These are phyloP conservation scores for Sisymbrium irio DNA, from an alignment of 345 rosid genomes.

Conservation along the genomic window DNA sequence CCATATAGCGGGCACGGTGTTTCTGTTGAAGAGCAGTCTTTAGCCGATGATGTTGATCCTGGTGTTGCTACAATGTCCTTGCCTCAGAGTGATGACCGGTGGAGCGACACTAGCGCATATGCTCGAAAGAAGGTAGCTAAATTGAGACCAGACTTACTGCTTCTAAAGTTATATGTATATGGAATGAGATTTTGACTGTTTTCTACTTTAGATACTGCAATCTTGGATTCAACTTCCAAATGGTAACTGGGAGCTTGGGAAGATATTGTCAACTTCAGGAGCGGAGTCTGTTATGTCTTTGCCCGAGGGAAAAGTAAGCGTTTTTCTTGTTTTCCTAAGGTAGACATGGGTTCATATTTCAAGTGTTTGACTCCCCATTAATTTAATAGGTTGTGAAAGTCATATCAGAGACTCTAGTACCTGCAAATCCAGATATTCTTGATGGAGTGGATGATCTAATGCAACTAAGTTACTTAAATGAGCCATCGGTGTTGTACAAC, in stretches of 20 bases:
- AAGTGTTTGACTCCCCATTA: conserved; percentile 14
- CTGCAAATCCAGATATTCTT: conserved; percentile 97
- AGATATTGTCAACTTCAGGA: conserved; percentile 65
- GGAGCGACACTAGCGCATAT: conserved; percentile 76
- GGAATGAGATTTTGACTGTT: conserved; percentile 25
- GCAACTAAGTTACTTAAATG: conserved; percentile 98
- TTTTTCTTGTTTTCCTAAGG: conserved; percentile 15
- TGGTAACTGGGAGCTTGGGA: conserved; percentile 90
- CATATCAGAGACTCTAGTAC: conserved; percentile 64
- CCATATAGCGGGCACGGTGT: conserved; percentile 55
- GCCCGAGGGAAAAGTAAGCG: conserved; percentile 77
- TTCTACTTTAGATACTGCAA: conserved; percentile 65
- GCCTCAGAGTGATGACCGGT: conserved; percentile 53
- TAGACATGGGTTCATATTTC: conserved; percentile 5
- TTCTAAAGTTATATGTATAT: background rate
- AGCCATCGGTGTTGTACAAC: conserved; percentile 91
- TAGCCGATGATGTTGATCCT: conserved; percentile 43
- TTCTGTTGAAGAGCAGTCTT: conserved; percentile 50
- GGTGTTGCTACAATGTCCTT: conserved; percentile 45
- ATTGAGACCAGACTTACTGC: background rate
- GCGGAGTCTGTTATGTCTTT: conserved; percentile 63
- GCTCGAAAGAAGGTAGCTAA: conserved; percentile 61
- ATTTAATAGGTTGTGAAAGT: conserved; percentile 59
- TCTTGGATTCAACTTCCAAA: conserved; percentile 83
- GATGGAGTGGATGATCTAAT: conserved; percentile 97